Conservation (phyloP, 257 asterid genomes). For the Lantana camara region DNA sequence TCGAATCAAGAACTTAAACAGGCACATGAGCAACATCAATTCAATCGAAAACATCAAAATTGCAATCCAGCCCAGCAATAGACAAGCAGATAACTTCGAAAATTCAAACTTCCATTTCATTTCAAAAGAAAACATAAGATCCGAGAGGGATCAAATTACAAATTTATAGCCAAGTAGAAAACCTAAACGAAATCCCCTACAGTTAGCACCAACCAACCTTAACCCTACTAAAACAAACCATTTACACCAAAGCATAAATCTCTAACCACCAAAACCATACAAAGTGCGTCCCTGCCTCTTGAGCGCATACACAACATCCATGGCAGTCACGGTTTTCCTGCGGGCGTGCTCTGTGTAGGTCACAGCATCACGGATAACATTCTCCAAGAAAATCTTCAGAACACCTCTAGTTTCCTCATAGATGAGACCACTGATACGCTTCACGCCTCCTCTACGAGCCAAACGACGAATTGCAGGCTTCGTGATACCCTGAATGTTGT, state of each 20-base stretch:
- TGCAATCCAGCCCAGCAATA: neutral
- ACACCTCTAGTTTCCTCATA: constrained; percentile 58
- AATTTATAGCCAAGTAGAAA: too few species aligned
- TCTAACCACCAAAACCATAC: constrained; percentile 49
- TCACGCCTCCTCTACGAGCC: constrained; percentile 57
- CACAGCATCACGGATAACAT: constrained; percentile 51
- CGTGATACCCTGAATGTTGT: constrained; percentile 54
- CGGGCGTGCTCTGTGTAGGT: constrained; percentile 59
- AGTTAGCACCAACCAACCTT: neutral
- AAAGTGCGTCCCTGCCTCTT: constrained; percentile 56
- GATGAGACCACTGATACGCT: constrained; percentile 57
- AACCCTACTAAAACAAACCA: neutral
- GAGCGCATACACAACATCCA: constrained; percentile 55
- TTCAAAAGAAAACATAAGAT: neutral
- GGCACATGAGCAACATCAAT: neutral
- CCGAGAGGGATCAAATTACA: neutral
- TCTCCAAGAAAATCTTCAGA: constrained; percentile 49
- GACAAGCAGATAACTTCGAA: neutral
- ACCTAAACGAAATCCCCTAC: neutral
- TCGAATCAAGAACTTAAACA: too few species aligned
- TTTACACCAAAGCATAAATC: constrained; percentile 26
- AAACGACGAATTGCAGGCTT: constrained; percentile 52
- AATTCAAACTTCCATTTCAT: constrained; percentile 12
- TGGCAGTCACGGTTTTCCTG: constrained; percentile 55
- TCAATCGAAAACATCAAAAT: neutral